phyloP scores from a whole-genome alignment of 2,329 filamentous ascomycete genomes.

The Pyrenophora graminea region DNA sequence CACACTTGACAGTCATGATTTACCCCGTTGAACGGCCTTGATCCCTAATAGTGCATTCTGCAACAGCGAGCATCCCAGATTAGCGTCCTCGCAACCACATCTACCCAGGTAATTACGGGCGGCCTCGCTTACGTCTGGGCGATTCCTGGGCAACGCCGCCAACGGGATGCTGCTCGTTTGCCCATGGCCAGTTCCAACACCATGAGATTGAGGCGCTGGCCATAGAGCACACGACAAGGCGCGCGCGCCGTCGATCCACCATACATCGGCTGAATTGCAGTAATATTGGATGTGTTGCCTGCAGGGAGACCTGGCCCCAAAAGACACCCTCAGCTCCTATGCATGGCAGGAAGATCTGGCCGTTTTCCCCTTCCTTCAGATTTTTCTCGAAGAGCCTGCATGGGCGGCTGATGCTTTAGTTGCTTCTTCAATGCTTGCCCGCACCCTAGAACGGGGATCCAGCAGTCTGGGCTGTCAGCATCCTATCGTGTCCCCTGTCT shows the following conservation, averaged over 20 bases:
- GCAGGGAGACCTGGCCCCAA: slow-evolving; percentile 1
- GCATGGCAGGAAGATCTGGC: slow-evolving; percentile 5
- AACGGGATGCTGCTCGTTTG: slow-evolving; percentile 6
- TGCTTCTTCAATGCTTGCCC: slow-evolving; percentile 13
- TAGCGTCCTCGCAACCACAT: slow-evolving; percentile 4
- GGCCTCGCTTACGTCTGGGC: slow-evolving; percentile 10
- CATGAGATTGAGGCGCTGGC: slow-evolving; percentile 1
- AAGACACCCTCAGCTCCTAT: background rate
- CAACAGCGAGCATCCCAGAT: background rate
- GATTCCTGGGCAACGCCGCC: slow-evolving; percentile 4
- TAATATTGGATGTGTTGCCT: slow-evolving; percentile 5
- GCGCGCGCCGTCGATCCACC: background rate
- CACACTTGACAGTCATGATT: background rate
- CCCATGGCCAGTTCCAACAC: slow-evolving; percentile 9
- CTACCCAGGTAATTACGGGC: slow-evolving; percentile 3
- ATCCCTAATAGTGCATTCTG: slow-evolving; percentile 5
- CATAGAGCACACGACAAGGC: background rate
- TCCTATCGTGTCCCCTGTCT: slow-evolving; percentile 5
- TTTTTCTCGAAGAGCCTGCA: background rate
- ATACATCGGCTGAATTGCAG: slow-evolving; percentile 7
- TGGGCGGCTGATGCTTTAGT: slow-evolving; percentile 8
- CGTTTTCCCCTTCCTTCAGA: slow-evolving; percentile 1
- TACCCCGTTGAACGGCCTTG: background rate
- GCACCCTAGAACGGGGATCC: slow-evolving; percentile 1
- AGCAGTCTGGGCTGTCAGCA: slow-evolving; percentile 7